Evolutionary conservation across 495 filamentous ascomycete species (phyloP), one percentile per base, ranked within the genome.

Genomic region (Friedmanniomyces endolithicus): DNA sequence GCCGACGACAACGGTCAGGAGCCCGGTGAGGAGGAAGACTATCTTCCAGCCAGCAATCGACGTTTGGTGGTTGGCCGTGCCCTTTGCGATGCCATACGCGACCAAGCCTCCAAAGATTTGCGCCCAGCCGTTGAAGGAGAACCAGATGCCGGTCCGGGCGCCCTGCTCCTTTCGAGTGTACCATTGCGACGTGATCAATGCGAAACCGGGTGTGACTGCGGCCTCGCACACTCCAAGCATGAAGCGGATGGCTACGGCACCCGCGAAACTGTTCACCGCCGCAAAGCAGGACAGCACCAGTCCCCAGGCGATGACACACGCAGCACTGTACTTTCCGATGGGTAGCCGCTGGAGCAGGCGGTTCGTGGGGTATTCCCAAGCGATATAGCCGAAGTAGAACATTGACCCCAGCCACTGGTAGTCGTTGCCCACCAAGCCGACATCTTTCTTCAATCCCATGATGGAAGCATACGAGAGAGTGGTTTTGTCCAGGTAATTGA

Each of bases 21-120:
- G 68, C 0, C 84, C 83, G 0, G 78, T 81, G 22, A 82, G 72
- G 1, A 87, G 74, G 66, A 86, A 87, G 3, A 85, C 68, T 37
- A 85, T 78, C 67, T 83, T 82, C 82, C 82, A 85, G 1, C 78
- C 71, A 33, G 74, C 75, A 57, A 85, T 75, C 16, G 70, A 46
- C 0, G 79, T 71, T 7, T 75, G 78, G 51, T 81, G 67, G 20
- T 69, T 68, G 17, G 67, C 62, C 0, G 72, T 74, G n/a, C 80
- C 80, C 14, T 71, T 70, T 11, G 82, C 79, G 55, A 86, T 83
- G 25, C 79, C 81, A 58, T 84, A 85, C 7, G 82, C 80, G 0
- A 85, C 67, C 19, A 78, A 58, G 19, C 83, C 81, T 29, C 74
- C 75, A 27, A 76, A 64, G 23, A 74, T 69, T 20, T 73, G 70